Evolutionary conservation across 208 protist genomes (phyloP), one percentile per base, ranked within the genome.

Genomic region (Crithidia sp.): DNA sequence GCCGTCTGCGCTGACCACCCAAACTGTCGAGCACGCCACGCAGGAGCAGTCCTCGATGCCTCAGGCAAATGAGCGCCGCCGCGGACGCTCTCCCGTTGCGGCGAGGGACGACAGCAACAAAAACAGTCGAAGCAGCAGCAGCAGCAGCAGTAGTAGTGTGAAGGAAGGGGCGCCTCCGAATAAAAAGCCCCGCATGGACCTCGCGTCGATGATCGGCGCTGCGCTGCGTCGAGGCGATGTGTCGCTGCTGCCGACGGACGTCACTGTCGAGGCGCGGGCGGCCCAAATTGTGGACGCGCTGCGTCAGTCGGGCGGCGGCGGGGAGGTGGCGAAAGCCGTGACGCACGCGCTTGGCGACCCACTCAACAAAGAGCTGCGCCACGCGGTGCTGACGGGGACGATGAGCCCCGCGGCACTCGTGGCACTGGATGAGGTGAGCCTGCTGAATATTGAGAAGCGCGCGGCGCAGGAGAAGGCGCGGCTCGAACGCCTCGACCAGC

Each of bases 341-440:
- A 76, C 87, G 61, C 65, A 74, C 10, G 76, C 76, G 16, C 82
- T 93, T 16, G 44, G 65, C 0, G 86, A 93, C 70, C 86, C 88
- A 5, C 76, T 87, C 16, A 93, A 90, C 52, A 37, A 9, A n/a
- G 59, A 61, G 36, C 75, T 93, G 28, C 75, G 88, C 12, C 67
- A 70, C 7, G 57, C 45, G 3, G 67, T 93, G 5, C 57, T 88
- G 12, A 58, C 57, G 8, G 76, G 84, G 14, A 6, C 17, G 9
- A 12, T 93, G 40, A 40, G 65, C 0, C 65, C 81, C 0, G 49
- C 28, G 2, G 47, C 44, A 43, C 77, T 93, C 5, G 84, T 84
- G 4, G 55, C 58, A 5, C 69, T 91, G 67, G 65, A 78, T 41
- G 85, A 89, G 49, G 62, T 71, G 16, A 76, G 82, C 14, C 74